Base-by-base conservation (phyloP, 2,329 filamentous ascomycete species). In the Tolypocladium tundrense region DNA sequence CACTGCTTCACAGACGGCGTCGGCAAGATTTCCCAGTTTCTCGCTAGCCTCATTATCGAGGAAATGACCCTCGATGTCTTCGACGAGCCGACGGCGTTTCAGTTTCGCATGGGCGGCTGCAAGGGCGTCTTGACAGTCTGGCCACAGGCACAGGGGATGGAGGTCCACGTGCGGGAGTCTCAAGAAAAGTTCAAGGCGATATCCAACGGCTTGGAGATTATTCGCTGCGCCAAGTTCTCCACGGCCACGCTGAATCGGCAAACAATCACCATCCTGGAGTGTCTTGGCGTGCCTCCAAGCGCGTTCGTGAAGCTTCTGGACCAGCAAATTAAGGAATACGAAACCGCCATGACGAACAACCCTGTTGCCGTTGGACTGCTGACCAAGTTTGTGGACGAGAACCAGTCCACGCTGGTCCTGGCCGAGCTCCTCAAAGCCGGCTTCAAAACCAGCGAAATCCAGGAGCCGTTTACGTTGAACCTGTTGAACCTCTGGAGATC, bases 1-100 rank as follows among this genome's bases (percentile, higher is more conserved):
- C 86, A 84, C 66, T 88, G 78, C 60, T 99, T 97, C 69, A 94
- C 89, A 0, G 94, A 99, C 66, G 94, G 94, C 0, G 89, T 97
- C 3, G 94, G 94, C 1, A 95, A 91, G 68, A 90, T 99, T n/a
- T 97, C 93, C 0, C 74, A 73, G 0, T 86, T 90, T 59, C 76
- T 96, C 27, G 89, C 91, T 0, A 76, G 84, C 35, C 83, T 94
- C 72, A 84, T 95, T 51, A 82, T 86, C 10, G 75, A 82, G 16
- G 88, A 94, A 62, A 82, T 95, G 60, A 80, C 80, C 0, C 69
- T 91, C 37, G 73, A 78, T 24, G 78, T 79, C 14, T 72, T 80
- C 1, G 73, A 78, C 2, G 75, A 83, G 6, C 92, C 94, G 0
- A 96, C 91, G 0, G 88, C 90, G 0, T 93, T 90, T 63, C 94